Evolutionary conservation across 2,329 filamentous ascomycete genomes (phyloP).

Genomic region (Rachicladosporium sp.): DNA sequence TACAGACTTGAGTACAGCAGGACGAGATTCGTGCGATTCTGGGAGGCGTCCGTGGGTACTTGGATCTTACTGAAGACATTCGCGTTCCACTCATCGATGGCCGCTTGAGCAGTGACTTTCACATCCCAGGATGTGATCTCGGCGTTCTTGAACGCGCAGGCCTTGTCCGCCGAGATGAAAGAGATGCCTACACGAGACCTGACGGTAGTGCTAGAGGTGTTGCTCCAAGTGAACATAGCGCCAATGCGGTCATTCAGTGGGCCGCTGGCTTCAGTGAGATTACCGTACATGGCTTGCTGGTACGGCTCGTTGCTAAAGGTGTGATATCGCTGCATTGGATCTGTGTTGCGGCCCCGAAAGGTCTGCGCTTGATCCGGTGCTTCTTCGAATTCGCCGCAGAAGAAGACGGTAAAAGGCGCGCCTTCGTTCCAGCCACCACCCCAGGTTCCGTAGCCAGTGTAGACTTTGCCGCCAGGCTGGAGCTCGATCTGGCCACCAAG

Average conservation of each 20-base stretch:
- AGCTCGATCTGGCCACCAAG: constrained; percentile 46
- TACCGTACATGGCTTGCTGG: constrained; percentile 28
- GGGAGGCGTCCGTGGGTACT: constrained; percentile 41
- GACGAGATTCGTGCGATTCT: constrained; percentile 41
- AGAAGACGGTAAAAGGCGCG: constrained; percentile 47
- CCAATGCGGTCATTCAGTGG: constrained; percentile 35
- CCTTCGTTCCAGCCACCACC: constrained; percentile 55
- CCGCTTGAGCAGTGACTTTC: constrained; percentile 17
- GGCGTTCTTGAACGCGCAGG: constrained; percentile 44
- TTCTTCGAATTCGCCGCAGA: constrained; percentile 49
- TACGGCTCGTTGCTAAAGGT: constrained; percentile 13
- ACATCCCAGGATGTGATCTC: constrained; percentile 39
- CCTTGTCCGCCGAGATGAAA: constrained; percentile 50
- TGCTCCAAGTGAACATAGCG: constrained; percentile 38
- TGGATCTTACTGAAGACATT: constrained; percentile 50
- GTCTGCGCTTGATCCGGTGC: constrained; percentile 22
- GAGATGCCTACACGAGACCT: constrained; percentile 52
- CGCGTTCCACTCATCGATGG: constrained; percentile 47
- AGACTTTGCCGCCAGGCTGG: constrained; percentile 33
- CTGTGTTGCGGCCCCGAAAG: constrained; percentile 21
- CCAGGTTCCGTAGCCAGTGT: constrained; percentile 47
- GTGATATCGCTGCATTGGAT: constrained; percentile 14
- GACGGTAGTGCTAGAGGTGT: constrained; percentile 24
- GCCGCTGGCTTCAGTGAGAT: constrained; percentile 15
- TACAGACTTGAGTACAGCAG: constrained; percentile 58